Evolutionary conservation across 129 eudicot genomes (phyloP), one percentile per base, ranked within the genome.

Genomic region (Arctium lappa): DNA sequence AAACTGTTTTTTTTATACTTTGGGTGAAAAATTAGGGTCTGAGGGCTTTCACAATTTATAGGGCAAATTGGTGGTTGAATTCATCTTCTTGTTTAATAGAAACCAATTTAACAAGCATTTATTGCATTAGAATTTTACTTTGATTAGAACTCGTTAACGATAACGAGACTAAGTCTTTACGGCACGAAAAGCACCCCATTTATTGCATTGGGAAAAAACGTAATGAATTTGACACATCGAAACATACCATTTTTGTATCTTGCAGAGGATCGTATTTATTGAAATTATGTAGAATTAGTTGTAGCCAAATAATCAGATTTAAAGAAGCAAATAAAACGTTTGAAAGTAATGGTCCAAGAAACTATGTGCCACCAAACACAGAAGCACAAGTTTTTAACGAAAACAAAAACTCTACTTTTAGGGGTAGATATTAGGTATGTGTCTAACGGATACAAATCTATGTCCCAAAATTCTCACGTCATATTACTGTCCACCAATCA

Each of bases 81-180:
- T 60, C 69, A 72, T 73, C 74, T 84, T 63, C 80, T 42, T 63
- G 48, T 32, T 72, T 73, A 16, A 72, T 60, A 62, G 69, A 78
- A 27, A 33, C 71, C 16, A 73, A 73, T 63, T 53, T 79, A 73
- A 84, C 27, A 79, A 73, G 60, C 15, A 22, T 44, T 29, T 73
- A 83, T 22, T 84, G 83, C 71, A 63, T 60, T 33, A 73, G 74
- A 79, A 84, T 73, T 84, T 40, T 63, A 84, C 87, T 84, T 62
- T 11, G 76, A 56, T 84, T 84, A 79, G 80, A 77, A 72, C 80
- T 84, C 70, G 46, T 79, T 62, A n/a, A 84, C 44, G 60, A 72
- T 73, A 13, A 79, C 15, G n/a, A 44, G 50, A 62, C 66, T 27
- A 73, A 72, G 32, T 75, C 38, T 78, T 79, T 63, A 79, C 44